Base-by-base conservation (phyloP, 2,329 filamentous ascomycete genomes). In the Aaosphaeria pasadenensis region DNA sequence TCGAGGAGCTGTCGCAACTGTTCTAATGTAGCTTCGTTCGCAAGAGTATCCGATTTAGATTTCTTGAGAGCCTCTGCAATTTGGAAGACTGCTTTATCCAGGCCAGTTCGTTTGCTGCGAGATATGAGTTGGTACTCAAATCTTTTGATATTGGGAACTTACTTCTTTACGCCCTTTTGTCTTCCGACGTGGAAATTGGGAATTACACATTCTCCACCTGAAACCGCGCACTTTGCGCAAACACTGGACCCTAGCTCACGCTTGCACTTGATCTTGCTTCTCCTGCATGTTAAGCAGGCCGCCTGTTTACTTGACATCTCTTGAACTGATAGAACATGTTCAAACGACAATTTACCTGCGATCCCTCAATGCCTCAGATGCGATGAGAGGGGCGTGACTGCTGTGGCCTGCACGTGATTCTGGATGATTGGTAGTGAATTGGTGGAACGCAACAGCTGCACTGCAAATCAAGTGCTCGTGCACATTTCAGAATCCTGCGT, bases 91-190 rank as follows among this genome's bases (percentile, higher is more conserved):
- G 86, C 86, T 69, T 89, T 89, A 53, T 89, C 86, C 30, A 89
- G 71, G 1, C 87, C 87, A 11, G 84, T 86, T 38, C 87, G 82
- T 68, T 90, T 90, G 67, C 86, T 89, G 53, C 11, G 36, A 7
- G 46, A 2, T 11, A 30, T 31, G 42, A 48, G 49, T 57, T 33
- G 62, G 56, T 46, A 35, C 1, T 41, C 6, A 11, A 29, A 31
- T 11, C 28, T 5, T 6, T 11, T 29, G 39, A 35, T 9, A 6
- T 30, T 11, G 7, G 11, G 9, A 17, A 56, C 75, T 69, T 70
- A 86, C 86, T 89, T 89, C 67, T 89, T 89, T 51, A 89, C 86
- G 24, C 86, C 87, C 62, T 89, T 89, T 61, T 88, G 85, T 43
- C 87, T 76, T 6, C 86, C 86, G 4, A 88, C 79, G 52, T 88